Evolutionary conservation across 805 yeast genomes (phyloP).

Genomic region (Torulaspora quercuum): DNA sequence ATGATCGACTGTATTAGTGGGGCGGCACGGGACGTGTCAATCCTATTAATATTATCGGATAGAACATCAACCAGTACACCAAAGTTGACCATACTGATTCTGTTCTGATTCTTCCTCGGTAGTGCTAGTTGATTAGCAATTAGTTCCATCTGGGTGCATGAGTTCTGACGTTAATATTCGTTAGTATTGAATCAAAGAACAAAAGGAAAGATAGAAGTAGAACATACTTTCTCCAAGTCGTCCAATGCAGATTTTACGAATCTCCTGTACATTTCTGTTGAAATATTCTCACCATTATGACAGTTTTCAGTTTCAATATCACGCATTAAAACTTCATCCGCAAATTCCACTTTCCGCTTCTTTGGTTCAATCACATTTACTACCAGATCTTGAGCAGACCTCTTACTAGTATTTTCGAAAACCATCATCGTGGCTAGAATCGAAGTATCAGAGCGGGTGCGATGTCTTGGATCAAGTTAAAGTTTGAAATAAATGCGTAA

Average conservation of each 20-base stretch:
- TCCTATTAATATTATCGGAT: slow-evolving; percentile 60
- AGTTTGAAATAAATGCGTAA: too few species aligned
- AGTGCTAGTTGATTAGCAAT: slow-evolving; percentile 57
- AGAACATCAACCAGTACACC: slow-evolving; percentile 54
- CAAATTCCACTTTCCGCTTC: slow-evolving; percentile 35
- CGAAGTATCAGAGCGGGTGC: too few species aligned
- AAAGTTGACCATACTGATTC: slow-evolving; percentile 52
- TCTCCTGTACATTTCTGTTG: slow-evolving; percentile 39
- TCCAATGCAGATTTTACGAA: slow-evolving; percentile 67
- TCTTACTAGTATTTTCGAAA: slow-evolving; percentile 30
- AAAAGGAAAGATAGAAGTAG: slow-evolving; percentile 10
- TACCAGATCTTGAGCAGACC: slow-evolving; percentile 18
- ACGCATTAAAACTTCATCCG: slow-evolving; percentile 26
- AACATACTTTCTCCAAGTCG: slow-evolving; percentile 56
- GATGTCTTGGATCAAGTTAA: too few species aligned
- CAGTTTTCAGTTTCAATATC: slow-evolving; percentile 12
- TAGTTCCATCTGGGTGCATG: slow-evolving; percentile 53
- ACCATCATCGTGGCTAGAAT: slow-evolving; percentile 38
- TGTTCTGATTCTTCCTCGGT: slow-evolving; percentile 51
- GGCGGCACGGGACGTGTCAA: slow-evolving; percentile 52
- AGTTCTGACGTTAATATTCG: slow-evolving; percentile 36
- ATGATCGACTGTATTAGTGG: slow-evolving; percentile 60
- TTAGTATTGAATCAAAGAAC: slow-evolving; percentile 16
- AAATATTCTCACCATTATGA: slow-evolving; percentile 27
- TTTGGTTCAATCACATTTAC: slow-evolving; percentile 21